Base-by-base conservation (phyloP, 768 basidiomycete species). In the Trichaptum fuscoviolaceum region DNA sequence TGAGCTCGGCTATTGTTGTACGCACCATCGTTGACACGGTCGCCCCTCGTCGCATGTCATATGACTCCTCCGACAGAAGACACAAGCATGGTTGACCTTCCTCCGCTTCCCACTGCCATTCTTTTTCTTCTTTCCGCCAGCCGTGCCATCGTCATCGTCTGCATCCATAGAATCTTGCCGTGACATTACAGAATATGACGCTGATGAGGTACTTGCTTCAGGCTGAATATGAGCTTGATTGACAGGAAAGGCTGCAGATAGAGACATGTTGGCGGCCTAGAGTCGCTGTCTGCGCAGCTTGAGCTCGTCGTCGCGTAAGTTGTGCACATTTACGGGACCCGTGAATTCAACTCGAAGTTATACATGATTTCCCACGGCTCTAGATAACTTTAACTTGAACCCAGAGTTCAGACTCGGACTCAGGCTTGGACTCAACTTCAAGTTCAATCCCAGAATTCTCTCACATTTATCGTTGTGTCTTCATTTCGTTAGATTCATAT, bases 21-120 rank as follows among this genome's bases (percentile, higher is more conserved):
- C 92, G 76, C 74, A 95, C 95, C 95, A 96, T 70, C 96, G 87
- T 72, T 95, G 91, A 76, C 96, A 97, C 18, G 95, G 95, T 42
- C 91, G 80, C 20, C 91, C 91, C 72, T 93, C 92, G 74, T 93
- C 92, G 79, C 92, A 93, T 8, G 91, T 92, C 92, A 94, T 92
- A 85, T 92, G 92, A 81, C 92, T 94, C 67, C 93, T 82, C 74
- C 94, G 84, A 78, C 95, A 97, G 76, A 96, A 97, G 58, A 97
- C 80, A 75, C 95, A 97, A 6, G 95, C 95, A 78, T 95, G 93
- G 75, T 93, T 93, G 67, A 93, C 92, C 75, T 95, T 95, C 65
- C 92, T 80, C 69, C 93, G 80, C 77, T 91, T 92, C 12, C 85
- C 72, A 27, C 70, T 69, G 65, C 77, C 78, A 27, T 72, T 69